Percentiles rank a stretch among this genome's conserved stretches.
These are phyloP conservation scores for Malus hybrid DNA, from an alignment of 331 rosid species.

Conservation along the genomic window DNA sequence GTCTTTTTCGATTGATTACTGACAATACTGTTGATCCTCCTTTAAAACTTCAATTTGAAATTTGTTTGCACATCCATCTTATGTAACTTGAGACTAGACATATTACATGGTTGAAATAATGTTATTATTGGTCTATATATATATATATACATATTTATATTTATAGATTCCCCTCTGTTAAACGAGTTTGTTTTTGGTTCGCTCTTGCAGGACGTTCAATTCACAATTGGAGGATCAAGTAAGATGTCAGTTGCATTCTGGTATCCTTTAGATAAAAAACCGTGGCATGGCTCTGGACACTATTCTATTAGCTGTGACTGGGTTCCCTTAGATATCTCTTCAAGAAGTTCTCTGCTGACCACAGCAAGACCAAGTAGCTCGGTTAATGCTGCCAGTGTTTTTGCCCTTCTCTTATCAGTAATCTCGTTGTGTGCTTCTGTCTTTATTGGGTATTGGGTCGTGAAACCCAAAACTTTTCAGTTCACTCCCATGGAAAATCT, in stretches of 20 bases:
- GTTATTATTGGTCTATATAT: background rate
- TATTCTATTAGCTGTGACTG: constrained; percentile 85
- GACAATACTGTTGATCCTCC: background rate
- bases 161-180: background rate
- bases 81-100: background rate
- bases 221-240: constrained; percentile 71
- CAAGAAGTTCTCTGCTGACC: constrained; percentile 25
- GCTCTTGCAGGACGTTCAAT: constrained; percentile 75
- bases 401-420: constrained; percentile 60
- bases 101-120: background rate
- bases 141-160: background rate
- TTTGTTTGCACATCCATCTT: background rate
- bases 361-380: constrained; percentile 31
- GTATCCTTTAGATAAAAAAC: constrained; percentile 70
- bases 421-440: constrained; percentile 62
- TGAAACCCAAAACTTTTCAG: constrained; percentile 22
- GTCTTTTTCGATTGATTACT: background rate
- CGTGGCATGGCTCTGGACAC: constrained; percentile 96
- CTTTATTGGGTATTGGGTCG: constrained; percentile 51
- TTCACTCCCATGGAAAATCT: constrained; percentile 59
- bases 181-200: constrained; percentile 15
- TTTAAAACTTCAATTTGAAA: background rate
- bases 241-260: constrained; percentile 94
- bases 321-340: constrained; percentile 68
- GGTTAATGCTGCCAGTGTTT: constrained; percentile 45